Conservation (phyloP, 2,329 filamentous ascomycete species). For the Ambrosiella xylebori region DNA sequence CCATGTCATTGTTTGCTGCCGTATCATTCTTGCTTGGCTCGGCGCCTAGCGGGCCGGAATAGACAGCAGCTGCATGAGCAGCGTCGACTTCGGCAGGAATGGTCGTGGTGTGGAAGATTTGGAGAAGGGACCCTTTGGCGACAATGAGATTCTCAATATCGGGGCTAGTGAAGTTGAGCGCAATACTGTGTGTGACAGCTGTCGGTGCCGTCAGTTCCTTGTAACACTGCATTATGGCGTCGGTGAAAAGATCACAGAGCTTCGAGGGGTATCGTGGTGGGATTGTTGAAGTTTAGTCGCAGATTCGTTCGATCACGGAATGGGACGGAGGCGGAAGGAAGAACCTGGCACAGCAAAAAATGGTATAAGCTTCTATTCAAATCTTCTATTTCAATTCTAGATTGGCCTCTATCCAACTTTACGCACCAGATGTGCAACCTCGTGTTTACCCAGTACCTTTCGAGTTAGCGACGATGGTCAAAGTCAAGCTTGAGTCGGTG, state of each 20-base stretch:
- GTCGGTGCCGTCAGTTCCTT: conserved; percentile 88
- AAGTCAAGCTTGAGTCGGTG: too few relatives aligned
- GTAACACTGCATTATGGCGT: conserved; percentile 72
- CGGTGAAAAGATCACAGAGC: not conserved
- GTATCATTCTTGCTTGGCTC: conserved; percentile 30
- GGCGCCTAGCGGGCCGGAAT: conserved; percentile 16
- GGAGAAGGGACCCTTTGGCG: conserved; percentile 80
- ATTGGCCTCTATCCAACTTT: too few relatives aligned
- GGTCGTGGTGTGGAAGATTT: conserved; percentile 65
- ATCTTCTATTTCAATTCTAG: not conserved
- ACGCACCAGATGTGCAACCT: too few relatives aligned
- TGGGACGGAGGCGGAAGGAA: not conserved
- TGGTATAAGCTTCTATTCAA: conserved; percentile 13
- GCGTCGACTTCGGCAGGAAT: conserved; percentile 45
- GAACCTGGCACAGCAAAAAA: conserved; percentile 8
- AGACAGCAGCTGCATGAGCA: conserved; percentile 20
- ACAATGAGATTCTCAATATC: conserved; percentile 72
- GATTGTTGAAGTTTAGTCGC: not conserved
- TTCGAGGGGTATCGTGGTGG: not conserved
- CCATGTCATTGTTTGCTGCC: conserved; percentile 45
- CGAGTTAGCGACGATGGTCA: too few relatives aligned
- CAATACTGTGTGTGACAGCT: conserved; percentile 77
- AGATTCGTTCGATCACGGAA: not conserved
- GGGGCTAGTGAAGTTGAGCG: conserved; percentile 58
- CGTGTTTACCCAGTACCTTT: too few relatives aligned